Evolutionary conservation across 352 stramenopile genomes (phyloP), one percentile per base, ranked within the genome.

Genomic region (Globisporangium nodosum): DNA sequence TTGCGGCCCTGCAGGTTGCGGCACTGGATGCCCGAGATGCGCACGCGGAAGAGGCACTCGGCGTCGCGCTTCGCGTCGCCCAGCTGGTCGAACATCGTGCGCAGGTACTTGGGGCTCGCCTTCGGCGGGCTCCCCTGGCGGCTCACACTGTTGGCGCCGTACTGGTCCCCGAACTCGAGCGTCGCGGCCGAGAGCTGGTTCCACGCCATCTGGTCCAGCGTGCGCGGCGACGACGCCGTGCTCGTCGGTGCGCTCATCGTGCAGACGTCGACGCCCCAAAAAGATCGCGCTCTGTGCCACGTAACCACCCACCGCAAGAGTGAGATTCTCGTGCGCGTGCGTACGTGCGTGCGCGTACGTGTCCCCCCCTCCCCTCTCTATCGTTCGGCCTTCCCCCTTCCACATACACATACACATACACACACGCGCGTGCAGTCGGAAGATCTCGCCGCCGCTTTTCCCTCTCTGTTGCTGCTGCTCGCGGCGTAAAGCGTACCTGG

Each of bases 21-120:
- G 56, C 86, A 96, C 69, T 96, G 86, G 56, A 96, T 96, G 46
- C 84, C 84, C 2, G 80, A 92, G 53, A 95, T 90, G 3, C 85
- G 73, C 49, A 95, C 84, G 45, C 83, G 81, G 53, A 95, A 95
- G 42, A 93, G 68, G 60, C 85, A 92, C 58, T 91, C 81, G 9
- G 71, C 72, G 51, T 88, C 79, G 53, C 60, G 68, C 53, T 67
- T 76, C 33, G 56, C 76, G 48, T 90, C 82, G 42, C 43, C 50
- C 8, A 81, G 56, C 30, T 79, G 73, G 55, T 92, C 82, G 49
- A 92, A 92, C 6, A 92, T 68, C 31, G 65, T 66, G 51, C 81
- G 78, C 37, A 92, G 62, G 50, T 78, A 87, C 70, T 85, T 85
- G 51, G 79, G 79, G 31, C 72, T 85, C 56, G 74, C 71, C 56